Conservation (phyloP, 2,329 filamentous ascomycete species). For the Nemania sp. region DNA sequence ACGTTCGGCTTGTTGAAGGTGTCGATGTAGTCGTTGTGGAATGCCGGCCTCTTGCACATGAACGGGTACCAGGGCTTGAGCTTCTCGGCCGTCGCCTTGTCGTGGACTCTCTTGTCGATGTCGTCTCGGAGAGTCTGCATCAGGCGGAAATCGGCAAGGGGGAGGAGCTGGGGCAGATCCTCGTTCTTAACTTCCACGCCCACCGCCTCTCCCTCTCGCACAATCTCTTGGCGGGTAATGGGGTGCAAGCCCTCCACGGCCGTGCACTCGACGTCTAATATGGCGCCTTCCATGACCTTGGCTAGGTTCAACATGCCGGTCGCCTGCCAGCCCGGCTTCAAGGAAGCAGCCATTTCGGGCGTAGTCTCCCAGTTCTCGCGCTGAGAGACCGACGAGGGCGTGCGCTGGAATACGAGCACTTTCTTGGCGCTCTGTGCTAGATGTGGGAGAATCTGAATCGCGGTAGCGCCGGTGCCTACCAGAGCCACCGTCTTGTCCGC, state of each 20-base stretch:
- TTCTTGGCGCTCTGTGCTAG: not conserved
- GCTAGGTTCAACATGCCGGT: not conserved
- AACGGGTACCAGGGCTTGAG: constrained; percentile 10
- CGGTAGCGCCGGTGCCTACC: not conserved
- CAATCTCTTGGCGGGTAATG: not conserved
- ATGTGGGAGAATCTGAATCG: not conserved
- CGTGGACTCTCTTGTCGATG: not conserved
- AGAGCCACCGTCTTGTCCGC: not conserved
- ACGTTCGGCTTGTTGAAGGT: constrained; percentile 4
- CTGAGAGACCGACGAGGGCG: not conserved
- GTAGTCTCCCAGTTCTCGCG: not conserved
- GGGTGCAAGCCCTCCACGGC: not conserved
- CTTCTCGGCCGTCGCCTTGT: not conserved
- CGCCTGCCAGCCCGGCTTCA: not conserved
- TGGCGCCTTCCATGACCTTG: not conserved
- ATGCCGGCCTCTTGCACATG: constrained; percentile 10
- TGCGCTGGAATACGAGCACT: not conserved
- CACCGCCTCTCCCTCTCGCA: not conserved
- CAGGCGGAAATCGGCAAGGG: not conserved
- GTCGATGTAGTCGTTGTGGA: not conserved
- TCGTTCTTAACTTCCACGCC: not conserved
- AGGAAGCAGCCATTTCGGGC: not conserved
- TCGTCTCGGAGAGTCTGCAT: not conserved
- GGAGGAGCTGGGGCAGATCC: not conserved
- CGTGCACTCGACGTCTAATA: not conserved